Base-by-base conservation (phyloP, 2,329 filamentous ascomycete genomes). In the Blastomyces gilchristii region DNA sequence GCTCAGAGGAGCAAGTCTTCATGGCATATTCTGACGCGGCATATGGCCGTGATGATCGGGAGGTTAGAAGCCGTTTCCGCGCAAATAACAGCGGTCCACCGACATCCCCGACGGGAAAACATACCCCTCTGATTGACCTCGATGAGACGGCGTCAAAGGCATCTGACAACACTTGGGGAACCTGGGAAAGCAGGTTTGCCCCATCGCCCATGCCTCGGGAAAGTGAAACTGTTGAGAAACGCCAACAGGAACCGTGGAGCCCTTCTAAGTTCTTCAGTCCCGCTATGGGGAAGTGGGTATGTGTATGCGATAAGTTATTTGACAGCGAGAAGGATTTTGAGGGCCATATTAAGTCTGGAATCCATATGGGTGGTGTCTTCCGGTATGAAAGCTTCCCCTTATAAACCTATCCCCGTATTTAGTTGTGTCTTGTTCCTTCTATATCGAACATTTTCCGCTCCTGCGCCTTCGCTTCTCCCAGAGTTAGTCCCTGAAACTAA, bases 271-370 rank as follows among this genome's bases (percentile, higher is more conserved):
- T 72, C 66, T 73, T 72, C 62, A 71, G 74, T 62, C 60, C 66
- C 6, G 65, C 70, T 22, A 65, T 65, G 9, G 69, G 71, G 3
- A 63, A 66, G 37, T 78, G 74, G 61, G 64, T 70, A 12, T 79
- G 77, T 61, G 66, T 70, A 7, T 78, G 76, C 53, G 67, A 69
- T 22, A 68, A 65, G 11, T 22, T 63, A 0, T 76, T 75, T 65
- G 61, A 50, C 1, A 67, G 56, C 6, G 37, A 65, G 6, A 62
- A 67, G 6, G 68, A 66, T 0, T 75, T 78, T 39, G 69, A 74
- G 28, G 57, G 66, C 11, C 77, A 79, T 63, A 61, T 78, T 34
- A 62, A 65, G 16, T 69, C 69, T 41, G 64, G 66, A 16, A 64
- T 67, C 11, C 71, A 73, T 60, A 63, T 64, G 34, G 53, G 62